phyloP scores from a whole-genome alignment of 2,329 filamentous ascomycete genomes.

The Parascedosporium putredinis region DNA sequence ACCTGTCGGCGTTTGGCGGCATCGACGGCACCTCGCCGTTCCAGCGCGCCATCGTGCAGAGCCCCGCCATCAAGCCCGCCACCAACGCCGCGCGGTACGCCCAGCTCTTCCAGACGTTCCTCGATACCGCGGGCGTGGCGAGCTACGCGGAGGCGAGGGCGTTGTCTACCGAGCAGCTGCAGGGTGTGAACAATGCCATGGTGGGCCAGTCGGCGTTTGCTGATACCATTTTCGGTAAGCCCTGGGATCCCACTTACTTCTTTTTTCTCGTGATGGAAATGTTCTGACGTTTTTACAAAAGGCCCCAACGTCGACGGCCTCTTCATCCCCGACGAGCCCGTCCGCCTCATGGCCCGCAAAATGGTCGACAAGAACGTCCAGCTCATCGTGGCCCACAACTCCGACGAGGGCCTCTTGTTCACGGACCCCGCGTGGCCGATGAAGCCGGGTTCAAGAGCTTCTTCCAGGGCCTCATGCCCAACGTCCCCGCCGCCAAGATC shows the following conservation, averaged over 20 bases:
- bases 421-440: neutral
- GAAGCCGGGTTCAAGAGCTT: neutral
- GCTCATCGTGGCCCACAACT: constrained; percentile 16
- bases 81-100: constrained; percentile 8
- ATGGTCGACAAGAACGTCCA: constrained; percentile 18
- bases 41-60: constrained; percentile 30
- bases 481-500: neutral
- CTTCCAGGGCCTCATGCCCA: neutral
- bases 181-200: constrained; percentile 22
- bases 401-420: neutral
- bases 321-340: constrained; percentile 20
- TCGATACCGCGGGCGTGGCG: constrained; percentile 11
- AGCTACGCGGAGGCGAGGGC: neutral
- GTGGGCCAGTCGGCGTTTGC: constrained; percentile 11
- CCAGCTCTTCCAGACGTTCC: constrained; percentile 7
- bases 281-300: neutral
- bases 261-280: neutral
- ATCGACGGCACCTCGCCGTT: constrained; percentile 32
- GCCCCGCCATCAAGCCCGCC: constrained; percentile 11
- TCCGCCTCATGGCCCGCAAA: constrained; percentile 17
- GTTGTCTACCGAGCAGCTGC: neutral
- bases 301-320: constrained; percentile 24
- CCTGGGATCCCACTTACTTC: too few relatives aligned
- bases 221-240: constrained; percentile 17
- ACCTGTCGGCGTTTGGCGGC: constrained; percentile 31